Evolutionary conservation across 2,329 filamentous ascomycete genomes (phyloP).

Genomic region (Phyllosticta citriasiana): DNA sequence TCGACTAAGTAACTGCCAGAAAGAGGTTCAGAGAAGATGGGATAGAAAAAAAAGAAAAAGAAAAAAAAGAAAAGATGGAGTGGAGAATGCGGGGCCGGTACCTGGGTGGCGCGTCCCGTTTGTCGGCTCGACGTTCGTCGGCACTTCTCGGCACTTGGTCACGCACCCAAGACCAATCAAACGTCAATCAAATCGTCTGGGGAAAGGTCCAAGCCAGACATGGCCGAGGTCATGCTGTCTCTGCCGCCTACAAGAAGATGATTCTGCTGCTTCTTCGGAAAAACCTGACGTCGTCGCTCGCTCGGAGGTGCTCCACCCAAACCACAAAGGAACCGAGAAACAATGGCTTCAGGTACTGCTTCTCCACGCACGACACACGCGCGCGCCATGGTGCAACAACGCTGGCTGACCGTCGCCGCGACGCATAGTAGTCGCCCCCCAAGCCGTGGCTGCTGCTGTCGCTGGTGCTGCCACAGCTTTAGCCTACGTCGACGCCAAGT

Average conservation of each 20-base stretch:
- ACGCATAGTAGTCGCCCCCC: not conserved
- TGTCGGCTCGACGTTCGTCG: not conserved
- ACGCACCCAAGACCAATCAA: not conserved
- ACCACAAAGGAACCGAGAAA: not conserved
- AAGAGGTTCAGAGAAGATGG: too few species aligned
- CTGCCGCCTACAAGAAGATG: not conserved
- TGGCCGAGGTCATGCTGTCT: not conserved
- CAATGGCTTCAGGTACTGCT: not conserved
- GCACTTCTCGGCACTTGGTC: not conserved
- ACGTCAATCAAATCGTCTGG: not conserved
- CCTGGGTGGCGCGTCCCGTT: not conserved
- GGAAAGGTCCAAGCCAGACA: not conserved
- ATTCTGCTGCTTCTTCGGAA: not conserved
- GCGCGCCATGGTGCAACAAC: not conserved
- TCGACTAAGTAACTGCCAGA: too few species aligned
- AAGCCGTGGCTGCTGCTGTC: slow-evolving; percentile 1
- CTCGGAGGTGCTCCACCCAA: too few species aligned
- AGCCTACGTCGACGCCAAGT: slow-evolving; percentile 60
- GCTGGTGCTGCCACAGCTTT: slow-evolving; percentile 32
- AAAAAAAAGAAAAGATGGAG: not conserved
- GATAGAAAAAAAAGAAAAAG: too few species aligned
- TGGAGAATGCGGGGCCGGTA: not conserved
- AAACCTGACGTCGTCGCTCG: too few species aligned
- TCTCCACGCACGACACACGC: not conserved
- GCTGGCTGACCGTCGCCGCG: not conserved